Evolutionary conservation across 2,329 filamentous ascomycete genomes (phyloP).

Genomic region (Alternaria gansuensis): DNA sequence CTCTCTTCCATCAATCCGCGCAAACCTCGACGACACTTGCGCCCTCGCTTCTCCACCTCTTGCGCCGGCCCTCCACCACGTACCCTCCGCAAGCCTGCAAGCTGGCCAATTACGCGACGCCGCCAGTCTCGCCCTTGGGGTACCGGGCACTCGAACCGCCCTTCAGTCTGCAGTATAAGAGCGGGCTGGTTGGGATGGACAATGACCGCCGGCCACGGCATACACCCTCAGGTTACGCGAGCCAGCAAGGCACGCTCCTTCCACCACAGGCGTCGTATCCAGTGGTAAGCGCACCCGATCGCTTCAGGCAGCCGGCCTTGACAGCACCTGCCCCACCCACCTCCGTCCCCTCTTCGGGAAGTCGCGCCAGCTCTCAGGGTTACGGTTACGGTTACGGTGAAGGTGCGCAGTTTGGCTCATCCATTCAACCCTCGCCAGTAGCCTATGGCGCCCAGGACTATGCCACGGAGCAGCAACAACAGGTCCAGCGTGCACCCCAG

Average conservation of each 20-base stretch:
- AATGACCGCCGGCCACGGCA: constrained; percentile 76
- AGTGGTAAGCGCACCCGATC: constrained; percentile 58
- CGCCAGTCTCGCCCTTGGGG: constrained; percentile 71
- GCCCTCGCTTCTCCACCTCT: constrained; percentile 19
- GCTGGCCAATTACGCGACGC: constrained; percentile 71
- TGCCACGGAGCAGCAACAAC: constrained; percentile 64
- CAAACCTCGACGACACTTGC: constrained; percentile 18
- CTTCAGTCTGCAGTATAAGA: constrained; percentile 63
- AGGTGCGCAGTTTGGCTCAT: constrained; percentile 65
- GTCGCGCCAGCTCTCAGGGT: constrained; percentile 53
- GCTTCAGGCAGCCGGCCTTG: constrained; percentile 59
- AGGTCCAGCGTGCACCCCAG: constrained; percentile 62
- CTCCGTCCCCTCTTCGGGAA: constrained; percentile 52
- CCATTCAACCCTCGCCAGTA: constrained; percentile 60
- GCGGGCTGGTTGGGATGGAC: constrained; percentile 75
- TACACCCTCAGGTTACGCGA: constrained; percentile 72
- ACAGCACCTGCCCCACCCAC: constrained; percentile 55
- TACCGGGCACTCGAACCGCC: constrained; percentile 68
- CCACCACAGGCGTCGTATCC: constrained; percentile 55
- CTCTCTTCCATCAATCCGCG: constrained; percentile 21
- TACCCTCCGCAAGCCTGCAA: constrained; percentile 59
- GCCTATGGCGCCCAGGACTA: constrained; percentile 72
- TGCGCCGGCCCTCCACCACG: constrained; percentile 27
- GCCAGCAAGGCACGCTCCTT: constrained; percentile 59
- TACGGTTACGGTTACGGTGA: constrained; percentile 64